Base-by-base conservation (phyloP, 1,139 yeast genomes). In the Torulaspora pretoriensis region DNA sequence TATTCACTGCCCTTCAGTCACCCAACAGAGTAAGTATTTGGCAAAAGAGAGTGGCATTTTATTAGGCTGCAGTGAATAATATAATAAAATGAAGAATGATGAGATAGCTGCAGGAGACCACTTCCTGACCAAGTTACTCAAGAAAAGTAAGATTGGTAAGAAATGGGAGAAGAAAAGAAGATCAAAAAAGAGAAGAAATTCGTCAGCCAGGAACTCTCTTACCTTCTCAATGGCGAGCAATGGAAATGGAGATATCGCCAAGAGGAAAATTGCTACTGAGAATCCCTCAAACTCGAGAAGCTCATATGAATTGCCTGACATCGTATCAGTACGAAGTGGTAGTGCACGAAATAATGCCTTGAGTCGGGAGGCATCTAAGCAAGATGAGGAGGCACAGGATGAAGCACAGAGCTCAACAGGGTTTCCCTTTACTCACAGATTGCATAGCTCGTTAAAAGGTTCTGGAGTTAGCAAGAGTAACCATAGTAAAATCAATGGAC, bases 271-370 rank as follows among this genome's bases (percentile, higher is more conserved):
- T 3, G 28, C 45, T 5, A 26, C 46, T 2, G 49, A 49, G 5
- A 26, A 26, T 14, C 32, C 46, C 12, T 26, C 32, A 14, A 37
- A 24, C 10, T 27, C 38, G 12, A 27, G 43, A 19, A 17, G 17
- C 24, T 25, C 45, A 10, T 33, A 50, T 7, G 57, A 55, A n/a
- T 30, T 56, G 23, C 61, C 61, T 3, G 61, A 57, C 19, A 55
- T 56, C 17, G 54, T 48, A 3, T 55, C 59, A 2, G 44, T 53
- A 8, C 52, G 47, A 42, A 50, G 54, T 41, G 35, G 40, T 1
- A 40, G 49, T n/a, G 31, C 37, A 10, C 40, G 30, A 13, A 32
- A 31, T 30, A 36, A 13, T 8, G 34, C 14, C 16, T 12, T 13
- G 7, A 40, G 36, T 24, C 43, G 30, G 9, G 48, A 38, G 5